Percentiles rank a stretch among this genome's conserved stretches.
Conservation (phyloP, 2,329 filamentous ascomycete species). For the Mycosphaerella arachidis region DNA sequence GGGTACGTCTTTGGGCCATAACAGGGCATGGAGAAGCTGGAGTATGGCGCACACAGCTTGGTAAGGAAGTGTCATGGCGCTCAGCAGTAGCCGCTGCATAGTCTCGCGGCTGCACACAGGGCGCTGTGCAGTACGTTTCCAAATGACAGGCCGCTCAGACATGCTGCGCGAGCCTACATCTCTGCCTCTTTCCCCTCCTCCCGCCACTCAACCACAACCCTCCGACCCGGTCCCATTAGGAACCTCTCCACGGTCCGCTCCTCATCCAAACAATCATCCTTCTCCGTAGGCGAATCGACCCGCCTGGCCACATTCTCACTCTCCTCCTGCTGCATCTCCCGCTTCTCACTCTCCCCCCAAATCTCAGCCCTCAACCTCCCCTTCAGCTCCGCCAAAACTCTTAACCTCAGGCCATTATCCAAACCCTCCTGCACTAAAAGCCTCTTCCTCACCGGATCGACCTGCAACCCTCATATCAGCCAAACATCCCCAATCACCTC, state of each 20-base stretch:
- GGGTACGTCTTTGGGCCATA: neutral
- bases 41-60: neutral
- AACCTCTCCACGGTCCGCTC: neutral
- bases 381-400: constrained; percentile 18
- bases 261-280: neutral
- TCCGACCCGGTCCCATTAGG: neutral
- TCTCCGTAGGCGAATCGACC: neutral
- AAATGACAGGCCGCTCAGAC: too few species aligned
- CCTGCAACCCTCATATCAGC: too few species aligned
- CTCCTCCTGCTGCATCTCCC: neutral
- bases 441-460: constrained; percentile 4
- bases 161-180: neutral
- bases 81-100: neutral
- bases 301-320: neutral
- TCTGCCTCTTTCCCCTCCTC: neutral
- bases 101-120: neutral
- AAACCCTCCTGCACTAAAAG: constrained; percentile 9
- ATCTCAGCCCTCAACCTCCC: constrained; percentile 21
- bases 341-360: constrained; percentile 5
- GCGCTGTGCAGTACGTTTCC: too few species aligned
- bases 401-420: constrained; percentile 16
- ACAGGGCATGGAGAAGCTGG: neutral
- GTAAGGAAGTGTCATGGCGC: neutral
- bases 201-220: neutral
- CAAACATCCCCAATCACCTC: too few species aligned